phyloP scores from a whole-genome alignment of 2,329 filamentous ascomycete species.

The Pseudocercospora macadamiae region DNA sequence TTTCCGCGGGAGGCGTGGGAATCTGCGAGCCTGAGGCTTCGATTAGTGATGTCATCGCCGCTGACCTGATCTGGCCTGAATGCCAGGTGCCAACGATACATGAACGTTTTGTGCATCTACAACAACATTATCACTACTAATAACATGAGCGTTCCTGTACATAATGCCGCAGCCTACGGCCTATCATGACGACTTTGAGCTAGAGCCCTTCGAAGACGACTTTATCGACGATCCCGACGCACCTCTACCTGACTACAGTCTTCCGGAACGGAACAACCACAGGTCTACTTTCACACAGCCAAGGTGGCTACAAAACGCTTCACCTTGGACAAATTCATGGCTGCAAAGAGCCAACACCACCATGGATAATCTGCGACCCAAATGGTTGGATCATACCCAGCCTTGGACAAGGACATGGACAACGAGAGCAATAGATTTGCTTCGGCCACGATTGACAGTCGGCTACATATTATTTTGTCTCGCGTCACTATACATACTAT shows the following conservation, averaged over 20 bases:
- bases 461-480: constrained; percentile 18
- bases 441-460: constrained; percentile 18
- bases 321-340: constrained; percentile 18
- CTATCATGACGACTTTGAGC: constrained; percentile 24
- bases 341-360: constrained; percentile 12
- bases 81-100: background rate
- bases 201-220: constrained; percentile 22
- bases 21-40: too few relatives aligned
- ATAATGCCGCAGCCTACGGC: constrained; percentile 9
- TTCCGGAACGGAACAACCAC: background rate
- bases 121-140: background rate
- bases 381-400: constrained; percentile 18
- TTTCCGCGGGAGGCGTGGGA: too few relatives aligned
- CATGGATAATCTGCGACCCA: constrained; percentile 21
- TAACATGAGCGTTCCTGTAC: background rate
- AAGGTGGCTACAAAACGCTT: constrained; percentile 19
- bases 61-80: background rate
- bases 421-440: constrained; percentile 3
- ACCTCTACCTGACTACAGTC: constrained; percentile 12
- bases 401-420: constrained; percentile 8
- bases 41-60: background rate
- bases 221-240: constrained; percentile 20
- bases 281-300: constrained; percentile 1
- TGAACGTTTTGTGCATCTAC: background rate
- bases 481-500: constrained; percentile 37